Evolutionary conservation across 345 rosid species (phyloP).

Genomic region (Cardiospermum halicacabum): DNA sequence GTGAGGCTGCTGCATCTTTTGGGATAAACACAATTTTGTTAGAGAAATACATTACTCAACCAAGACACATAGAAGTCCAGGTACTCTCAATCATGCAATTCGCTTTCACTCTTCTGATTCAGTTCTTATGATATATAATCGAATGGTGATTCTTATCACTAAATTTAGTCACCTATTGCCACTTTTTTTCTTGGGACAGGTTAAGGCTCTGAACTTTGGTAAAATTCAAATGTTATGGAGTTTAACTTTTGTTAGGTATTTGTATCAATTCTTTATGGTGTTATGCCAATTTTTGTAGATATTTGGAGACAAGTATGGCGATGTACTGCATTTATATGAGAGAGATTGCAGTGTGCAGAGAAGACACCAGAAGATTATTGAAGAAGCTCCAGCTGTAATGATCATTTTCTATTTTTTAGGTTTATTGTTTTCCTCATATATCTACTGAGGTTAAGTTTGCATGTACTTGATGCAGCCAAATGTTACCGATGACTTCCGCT

Average conservation of each 20-base stretch:
- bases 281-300: constrained; percentile 35
- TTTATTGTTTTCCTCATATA: constrained; percentile 20
- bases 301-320: constrained; percentile 87
- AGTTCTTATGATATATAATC: not conserved
- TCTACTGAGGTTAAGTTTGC: constrained; percentile 22
- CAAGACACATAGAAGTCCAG: constrained; percentile 97
- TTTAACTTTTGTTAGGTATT: constrained; percentile 14
- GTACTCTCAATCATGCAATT: constrained; percentile 26
- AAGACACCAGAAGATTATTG: constrained; percentile 96
- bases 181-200: constrained; percentile 1
- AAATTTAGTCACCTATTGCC: not conserved
- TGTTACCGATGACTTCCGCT: constrained; percentile 56
- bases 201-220: not conserved
- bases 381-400: constrained; percentile 99
- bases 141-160: not conserved
- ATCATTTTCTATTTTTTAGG: constrained; percentile 21
- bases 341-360: constrained; percentile 97
- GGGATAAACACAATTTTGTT: constrained; percentile 81
- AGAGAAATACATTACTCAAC: constrained; percentile 88
- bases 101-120: not conserved
- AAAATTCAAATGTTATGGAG: not conserved
- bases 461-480: constrained; percentile 68
- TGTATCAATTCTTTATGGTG: constrained; percentile 7
- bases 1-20: constrained; percentile 94
- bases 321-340: constrained; percentile 72